Percentiles rank a stretch among this genome's conserved stretches.
phyloP scores from a whole-genome alignment of 768 basidiomycete genomes.

The Kwoniella sp. region DNA sequence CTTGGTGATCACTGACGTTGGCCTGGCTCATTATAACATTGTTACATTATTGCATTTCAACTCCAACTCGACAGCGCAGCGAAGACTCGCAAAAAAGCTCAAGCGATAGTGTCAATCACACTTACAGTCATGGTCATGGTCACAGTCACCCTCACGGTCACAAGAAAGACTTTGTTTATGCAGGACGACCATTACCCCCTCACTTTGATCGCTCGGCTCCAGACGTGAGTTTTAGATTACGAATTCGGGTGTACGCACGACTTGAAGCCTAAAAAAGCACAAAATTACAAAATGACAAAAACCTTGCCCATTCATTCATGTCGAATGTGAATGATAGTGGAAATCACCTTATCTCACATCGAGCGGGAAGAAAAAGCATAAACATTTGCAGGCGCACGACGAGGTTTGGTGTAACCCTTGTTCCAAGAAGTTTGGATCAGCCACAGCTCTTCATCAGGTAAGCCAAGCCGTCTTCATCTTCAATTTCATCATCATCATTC shows the following conservation, averaged over 20 bases:
- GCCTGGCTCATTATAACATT: too few species aligned
- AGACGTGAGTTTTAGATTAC: background rate
- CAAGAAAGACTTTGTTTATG: too few species aligned
- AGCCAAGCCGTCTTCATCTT: background rate
- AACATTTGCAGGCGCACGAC: background rate
- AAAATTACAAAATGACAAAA: too few species aligned
- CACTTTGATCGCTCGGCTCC: background rate
- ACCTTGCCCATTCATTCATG: constrained; percentile 1
- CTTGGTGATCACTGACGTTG: too few species aligned
- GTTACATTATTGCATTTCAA: too few species aligned
- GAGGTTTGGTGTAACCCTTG: constrained; percentile 4
- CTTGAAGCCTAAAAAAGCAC: too few species aligned
- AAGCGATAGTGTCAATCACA: background rate
- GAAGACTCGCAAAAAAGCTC: background rate
- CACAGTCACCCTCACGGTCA: background rate
- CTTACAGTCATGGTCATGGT: background rate
- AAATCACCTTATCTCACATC: background rate
- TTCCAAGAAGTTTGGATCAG: constrained; percentile 6
- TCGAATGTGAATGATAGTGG: too few species aligned
- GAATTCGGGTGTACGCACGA: background rate
- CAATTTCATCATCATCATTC: too few species aligned
- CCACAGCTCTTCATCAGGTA: constrained; percentile 6
- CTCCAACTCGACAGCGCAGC: background rate
- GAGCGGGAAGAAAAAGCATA: constrained; percentile 2
- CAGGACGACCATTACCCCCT: constrained; percentile 1